Evolutionary conservation across 768 basidiomycete species (phyloP).

Genomic region (Chiua virens): DNA sequence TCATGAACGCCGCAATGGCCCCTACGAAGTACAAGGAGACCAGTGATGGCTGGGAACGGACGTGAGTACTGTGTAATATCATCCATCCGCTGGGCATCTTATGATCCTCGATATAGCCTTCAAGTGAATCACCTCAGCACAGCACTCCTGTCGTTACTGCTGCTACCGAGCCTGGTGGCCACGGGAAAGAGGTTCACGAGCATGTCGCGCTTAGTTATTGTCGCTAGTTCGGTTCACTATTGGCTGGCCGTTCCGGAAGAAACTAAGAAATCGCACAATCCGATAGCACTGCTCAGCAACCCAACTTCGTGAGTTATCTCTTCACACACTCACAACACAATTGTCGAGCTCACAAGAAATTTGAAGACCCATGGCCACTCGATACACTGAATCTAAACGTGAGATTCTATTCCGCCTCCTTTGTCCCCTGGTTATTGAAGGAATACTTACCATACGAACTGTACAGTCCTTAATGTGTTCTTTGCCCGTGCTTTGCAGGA

Average conservation of each 20-base stretch:
- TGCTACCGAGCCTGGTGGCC: conserved; percentile 31
- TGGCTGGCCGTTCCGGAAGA: conserved; percentile 17
- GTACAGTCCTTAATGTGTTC: conserved; percentile 30
- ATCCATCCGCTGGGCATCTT: no score
- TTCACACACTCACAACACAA: not conserved
- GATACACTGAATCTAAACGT: conserved; percentile 31
- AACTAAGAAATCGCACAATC: conserved; percentile 17
- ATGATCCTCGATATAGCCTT: conserved; percentile 18
- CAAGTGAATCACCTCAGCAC: conserved; percentile 39
- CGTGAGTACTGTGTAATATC: conserved; percentile 26
- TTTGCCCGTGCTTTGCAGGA: conserved; percentile 30
- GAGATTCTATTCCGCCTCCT: not conserved
- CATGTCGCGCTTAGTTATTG: conserved; percentile 30
- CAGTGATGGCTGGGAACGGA: conserved; percentile 46
- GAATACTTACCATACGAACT: no score
- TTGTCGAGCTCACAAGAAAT: not conserved
- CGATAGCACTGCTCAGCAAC: conserved; percentile 24
- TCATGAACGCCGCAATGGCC: conserved; percentile 42
- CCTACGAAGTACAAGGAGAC: conserved; percentile 23
- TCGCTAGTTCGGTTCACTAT: conserved; percentile 32
- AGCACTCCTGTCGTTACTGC: conserved; percentile 29
- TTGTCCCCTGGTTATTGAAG: not conserved
- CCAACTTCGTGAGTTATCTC: conserved; percentile 12
- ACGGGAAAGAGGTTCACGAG: conserved; percentile 24
- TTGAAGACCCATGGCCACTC: conserved; percentile 15